Evolutionary conservation across 495 filamentous ascomycete species (phyloP), one percentile per base, ranked within the genome.

Genomic region (Diplogelasinospora grovesii): DNA sequence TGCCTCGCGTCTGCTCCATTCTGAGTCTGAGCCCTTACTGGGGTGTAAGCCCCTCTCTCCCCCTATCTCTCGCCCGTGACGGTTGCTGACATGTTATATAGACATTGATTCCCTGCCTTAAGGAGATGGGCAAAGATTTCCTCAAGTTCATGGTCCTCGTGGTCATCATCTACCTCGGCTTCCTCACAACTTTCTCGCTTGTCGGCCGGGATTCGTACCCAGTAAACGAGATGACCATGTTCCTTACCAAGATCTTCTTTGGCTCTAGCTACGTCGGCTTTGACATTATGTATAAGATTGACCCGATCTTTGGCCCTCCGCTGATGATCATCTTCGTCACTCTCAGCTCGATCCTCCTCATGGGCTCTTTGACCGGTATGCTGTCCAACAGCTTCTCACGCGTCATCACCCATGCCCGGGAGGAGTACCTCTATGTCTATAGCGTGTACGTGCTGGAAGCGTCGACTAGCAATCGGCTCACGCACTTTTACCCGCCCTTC

Each of bases 41-140:
- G 74, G 90, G 89, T 29, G 56, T 59, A 48, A 47, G 56, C 5
- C 10, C n/a, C 13, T 14, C 11, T 8, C 8, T 15, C 18, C 8
- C 4, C 1, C 25, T 29, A n/a, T 22, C 1, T 23, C 11, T 18
- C 23, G 5, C 2, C 24, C 8, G 19, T 13, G 16, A 19, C 15
- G 8, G 14, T 3, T 5, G 15, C 48, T 54, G 31, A 52, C 36
- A 13, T 13, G 3, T 1, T 13, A 3, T 20, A 4, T 22, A 60
- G 42, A 64, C 63, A 4, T 45, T 78, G 64, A 88, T 94, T 41
- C 88, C 86, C 3, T 89, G 88, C 47, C 70, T 94, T 34, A 90
- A 89, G 59, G 86, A 92, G 62, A 92, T 92, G 87, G 89, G 86
- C 14, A 94, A 89, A 64, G 86, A 92, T 43, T 95, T 95, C 53